phyloP scores from a whole-genome alignment of 2,329 filamentous ascomycete genomes.

The Rutstroemia sp. region DNA sequence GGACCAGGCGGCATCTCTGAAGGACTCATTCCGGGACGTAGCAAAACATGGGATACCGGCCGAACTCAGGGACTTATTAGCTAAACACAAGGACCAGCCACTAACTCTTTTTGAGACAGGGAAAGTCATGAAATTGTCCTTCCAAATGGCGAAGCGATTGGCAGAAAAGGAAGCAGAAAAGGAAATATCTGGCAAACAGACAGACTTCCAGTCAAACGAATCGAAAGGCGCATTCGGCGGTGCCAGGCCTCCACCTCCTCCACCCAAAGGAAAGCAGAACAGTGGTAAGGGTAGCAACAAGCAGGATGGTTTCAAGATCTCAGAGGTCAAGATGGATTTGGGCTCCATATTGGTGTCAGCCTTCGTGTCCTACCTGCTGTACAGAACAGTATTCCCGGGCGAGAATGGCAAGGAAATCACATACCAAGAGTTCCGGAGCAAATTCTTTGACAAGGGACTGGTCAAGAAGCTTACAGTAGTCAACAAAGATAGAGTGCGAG shows the following conservation, averaged over 20 bases:
- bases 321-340: slow-evolving; percentile 26
- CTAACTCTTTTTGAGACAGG: slow-evolving; percentile 22
- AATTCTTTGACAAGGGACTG: slow-evolving; percentile 91
- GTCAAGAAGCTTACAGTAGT: slow-evolving; percentile 87
- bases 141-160: slow-evolving; percentile 28
- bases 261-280: not conserved
- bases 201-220: slow-evolving; percentile 19
- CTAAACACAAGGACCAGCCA: slow-evolving; percentile 22
- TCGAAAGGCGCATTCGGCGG: slow-evolving; percentile 7
- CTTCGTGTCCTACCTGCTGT: slow-evolving; percentile 56
- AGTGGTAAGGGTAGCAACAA: slow-evolving; percentile 27
- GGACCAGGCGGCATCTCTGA: slow-evolving; percentile 51
- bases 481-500: slow-evolving; percentile 68
- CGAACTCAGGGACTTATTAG: slow-evolving; percentile 39
- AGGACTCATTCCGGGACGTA: slow-evolving; percentile 53
- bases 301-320: slow-evolving; percentile 24
- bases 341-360: slow-evolving; percentile 37
- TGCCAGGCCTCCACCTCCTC: not conserved
- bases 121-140: slow-evolving; percentile 30
- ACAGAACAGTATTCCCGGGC: slow-evolving; percentile 57
- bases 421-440: slow-evolving; percentile 92
- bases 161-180: slow-evolving; percentile 18
- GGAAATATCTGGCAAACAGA: not conserved
- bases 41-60: slow-evolving; percentile 61
- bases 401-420: slow-evolving; percentile 76